These are phyloP conservation scores for Barbatosphaeria neglecta DNA, from an alignment of 495 filamentous ascomycete genomes.

Conservation along the genomic window DNA sequence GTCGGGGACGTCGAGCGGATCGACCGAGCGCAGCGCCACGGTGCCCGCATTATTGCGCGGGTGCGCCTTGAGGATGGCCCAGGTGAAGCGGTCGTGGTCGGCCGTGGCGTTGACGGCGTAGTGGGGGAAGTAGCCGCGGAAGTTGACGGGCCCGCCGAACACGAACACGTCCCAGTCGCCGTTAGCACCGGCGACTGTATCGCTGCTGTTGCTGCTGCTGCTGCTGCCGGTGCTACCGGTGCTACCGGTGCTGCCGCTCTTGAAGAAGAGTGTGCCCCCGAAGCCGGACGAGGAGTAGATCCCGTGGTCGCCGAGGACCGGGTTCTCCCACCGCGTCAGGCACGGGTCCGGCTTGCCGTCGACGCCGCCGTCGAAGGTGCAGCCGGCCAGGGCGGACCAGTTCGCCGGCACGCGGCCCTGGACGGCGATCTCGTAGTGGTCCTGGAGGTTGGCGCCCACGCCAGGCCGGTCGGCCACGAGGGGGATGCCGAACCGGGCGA, in stretches of 20 bases:
- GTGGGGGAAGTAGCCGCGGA: conserved; percentile 41
- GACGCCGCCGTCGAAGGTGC: conserved; percentile 32
- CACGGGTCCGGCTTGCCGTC: conserved; percentile 34
- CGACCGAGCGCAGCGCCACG: conserved; percentile 35
- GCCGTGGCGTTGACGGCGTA: conserved; percentile 17
- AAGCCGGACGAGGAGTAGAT: conserved; percentile 40
- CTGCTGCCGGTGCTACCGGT: no score
- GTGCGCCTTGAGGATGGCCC: conserved; percentile 41
- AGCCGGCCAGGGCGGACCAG: conserved; percentile 31
- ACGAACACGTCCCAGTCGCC: conserved; percentile 38
- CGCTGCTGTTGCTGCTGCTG: no score
- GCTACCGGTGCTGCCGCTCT: no score
- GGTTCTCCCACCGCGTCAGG: conserved; percentile 31
- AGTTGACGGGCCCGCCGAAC: conserved; percentile 40
- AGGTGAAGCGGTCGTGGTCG: conserved; percentile 30
- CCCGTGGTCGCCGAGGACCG: conserved; percentile 26
- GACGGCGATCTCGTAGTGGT: conserved; percentile 47
- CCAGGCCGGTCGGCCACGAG: conserved; percentile 44
- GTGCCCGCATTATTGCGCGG: conserved; percentile 39
- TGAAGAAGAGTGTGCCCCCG: conserved; percentile 33
- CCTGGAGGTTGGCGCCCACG: conserved; percentile 57
- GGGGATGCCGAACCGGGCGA: conserved; percentile 35
- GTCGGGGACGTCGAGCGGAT: conserved; percentile 42
- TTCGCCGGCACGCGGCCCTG: conserved; percentile 30
- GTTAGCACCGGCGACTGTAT: conserved; percentile 19